Evolutionary conservation across 768 basidiomycete species (phyloP), one percentile per base, ranked within the genome.

Genomic region (Kwoniella dejecticola): DNA sequence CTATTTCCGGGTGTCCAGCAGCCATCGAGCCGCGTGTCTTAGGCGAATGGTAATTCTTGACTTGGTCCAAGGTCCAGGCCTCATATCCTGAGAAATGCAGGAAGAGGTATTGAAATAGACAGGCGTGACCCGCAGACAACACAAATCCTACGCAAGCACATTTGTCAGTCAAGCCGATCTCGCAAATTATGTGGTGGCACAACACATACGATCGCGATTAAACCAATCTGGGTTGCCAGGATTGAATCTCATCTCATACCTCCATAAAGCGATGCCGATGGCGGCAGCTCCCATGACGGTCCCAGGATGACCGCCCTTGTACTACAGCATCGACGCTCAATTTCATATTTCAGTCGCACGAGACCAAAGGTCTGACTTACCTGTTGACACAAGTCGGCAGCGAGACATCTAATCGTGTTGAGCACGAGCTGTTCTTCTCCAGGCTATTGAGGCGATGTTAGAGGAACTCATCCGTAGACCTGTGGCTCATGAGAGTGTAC

Each of bases 251-350:
- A 79, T 75, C 2, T 62, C 42, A 45, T 79, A 72, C 30, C 69
- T 57, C 75, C 75, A 79, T 21, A 79, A 66, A 7, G 76, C 75
- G 15, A 76, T 66, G 24, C 73, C 78, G 53, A 75, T 76, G 4
- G 75, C 71, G 1, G 78, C 76, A 2, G 75, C 78, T 11, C 78
- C 78, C 78, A 79, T 79, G 64, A 75, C 75, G 3, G 78, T 79
- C 15, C 78, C 78, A 8, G 76, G 75, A 48, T 79, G 78, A 8
- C 78, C 78, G 19, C 78, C 78, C 52, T 74, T 74, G 69, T 69
- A 79, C 54, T 69, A 36, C 23, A 6, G 2, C 15, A 48, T 53
- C 11, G n/a, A 36, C 31, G 31, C 62, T 65, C 44, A 7, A 21
- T 56, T 1, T 24, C 4, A 45, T 30, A 6, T 5, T 17, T 58